Percentiles rank a stretch among this genome's conserved stretches.
phyloP scores from a whole-genome alignment of 2,329 filamentous ascomycete species.

The Acrocalymma vagum region DNA sequence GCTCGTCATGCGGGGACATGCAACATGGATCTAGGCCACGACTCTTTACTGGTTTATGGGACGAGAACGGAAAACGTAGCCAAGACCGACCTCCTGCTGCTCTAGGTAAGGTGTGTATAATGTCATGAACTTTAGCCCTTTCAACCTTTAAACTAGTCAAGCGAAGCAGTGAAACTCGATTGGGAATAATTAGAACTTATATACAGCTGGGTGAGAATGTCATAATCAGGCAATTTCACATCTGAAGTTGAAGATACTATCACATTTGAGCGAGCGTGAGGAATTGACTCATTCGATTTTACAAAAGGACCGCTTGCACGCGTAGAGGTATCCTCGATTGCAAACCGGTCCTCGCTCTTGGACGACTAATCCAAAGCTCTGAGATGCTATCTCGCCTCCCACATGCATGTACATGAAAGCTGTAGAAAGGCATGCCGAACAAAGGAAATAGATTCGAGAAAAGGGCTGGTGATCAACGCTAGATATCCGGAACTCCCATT shows the following conservation, averaged over 20 bases:
- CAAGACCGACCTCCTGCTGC: slow-evolving; percentile 38
- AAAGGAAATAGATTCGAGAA: slow-evolving; percentile 48
- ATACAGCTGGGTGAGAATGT: slow-evolving; percentile 2
- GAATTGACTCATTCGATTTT: slow-evolving; percentile 49
- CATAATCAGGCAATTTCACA: slow-evolving; percentile 1
- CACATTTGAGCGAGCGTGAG: slow-evolving; percentile 33
- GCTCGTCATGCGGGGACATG: slow-evolving; percentile 35
- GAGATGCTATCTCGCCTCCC: slow-evolving; percentile 53
- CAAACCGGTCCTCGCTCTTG: slow-evolving; percentile 51
- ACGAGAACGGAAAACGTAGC: slow-evolving; percentile 24
- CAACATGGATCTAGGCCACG: slow-evolving; percentile 25
- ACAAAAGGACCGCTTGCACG: slow-evolving; percentile 52
- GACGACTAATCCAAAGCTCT: slow-evolving; percentile 48
- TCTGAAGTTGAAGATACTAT: not conserved
- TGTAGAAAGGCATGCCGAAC: slow-evolving; percentile 47
- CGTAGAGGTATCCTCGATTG: slow-evolving; percentile 58
- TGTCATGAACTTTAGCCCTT: slow-evolving; percentile 21
- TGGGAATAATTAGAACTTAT: not conserved
- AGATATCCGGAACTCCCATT: slow-evolving; percentile 56
- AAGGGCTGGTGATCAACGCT: slow-evolving; percentile 51
- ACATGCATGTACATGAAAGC: slow-evolving; percentile 53
- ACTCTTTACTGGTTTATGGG: slow-evolving; percentile 27
- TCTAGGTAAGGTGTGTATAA: slow-evolving; percentile 30
- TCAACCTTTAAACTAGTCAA: slow-evolving; percentile 4
- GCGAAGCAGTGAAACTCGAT: slow-evolving; percentile 7